phyloP scores from a whole-genome alignment of 2,329 filamentous ascomycete genomes.

The Pyrenochaeta sp. region DNA sequence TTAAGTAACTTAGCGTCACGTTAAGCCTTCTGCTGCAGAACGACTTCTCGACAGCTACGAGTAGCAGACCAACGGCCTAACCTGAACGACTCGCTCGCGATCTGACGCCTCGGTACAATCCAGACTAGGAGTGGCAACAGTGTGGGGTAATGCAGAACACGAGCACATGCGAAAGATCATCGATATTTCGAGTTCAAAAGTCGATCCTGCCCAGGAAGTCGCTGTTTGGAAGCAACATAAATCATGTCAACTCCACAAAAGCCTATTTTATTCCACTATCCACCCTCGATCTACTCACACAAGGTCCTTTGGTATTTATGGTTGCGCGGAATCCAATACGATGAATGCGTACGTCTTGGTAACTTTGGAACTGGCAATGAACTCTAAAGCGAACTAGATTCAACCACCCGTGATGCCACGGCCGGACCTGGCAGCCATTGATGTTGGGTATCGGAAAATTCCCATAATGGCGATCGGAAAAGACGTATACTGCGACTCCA shows the following conservation, averaged over 20 bases:
- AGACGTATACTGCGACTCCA: conserved; percentile 43
- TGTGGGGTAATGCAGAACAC: conserved; percentile 7
- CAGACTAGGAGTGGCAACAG: background rate
- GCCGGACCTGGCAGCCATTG: conserved; percentile 37
- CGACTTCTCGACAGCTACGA: no score
- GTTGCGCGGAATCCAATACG: conserved; percentile 70
- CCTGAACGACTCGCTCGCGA: background rate
- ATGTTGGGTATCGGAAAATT: conserved; percentile 49
- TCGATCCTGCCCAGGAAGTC: background rate
- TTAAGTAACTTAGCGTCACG: background rate
- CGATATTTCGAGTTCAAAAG: background rate
- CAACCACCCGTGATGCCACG: conserved; percentile 58
- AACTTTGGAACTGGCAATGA: background rate
- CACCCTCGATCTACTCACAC: conserved; percentile 69
- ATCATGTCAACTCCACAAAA: conserved; percentile 40
- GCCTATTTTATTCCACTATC: conserved; percentile 73
- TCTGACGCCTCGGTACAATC: conserved; percentile 5
- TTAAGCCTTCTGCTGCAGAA: background rate
- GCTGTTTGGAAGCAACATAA: no score
- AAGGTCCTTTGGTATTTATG: conserved; percentile 72
- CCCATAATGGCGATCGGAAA: conserved; percentile 40
- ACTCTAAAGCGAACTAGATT: conserved; percentile 51
- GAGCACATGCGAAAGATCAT: background rate
- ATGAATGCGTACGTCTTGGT: conserved; percentile 66
- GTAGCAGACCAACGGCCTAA: background rate